Evolutionary conservation across 2,329 filamentous ascomycete genomes (phyloP), one percentile per base, ranked within the genome.

Genomic region (Metarhizium brunneum): DNA sequence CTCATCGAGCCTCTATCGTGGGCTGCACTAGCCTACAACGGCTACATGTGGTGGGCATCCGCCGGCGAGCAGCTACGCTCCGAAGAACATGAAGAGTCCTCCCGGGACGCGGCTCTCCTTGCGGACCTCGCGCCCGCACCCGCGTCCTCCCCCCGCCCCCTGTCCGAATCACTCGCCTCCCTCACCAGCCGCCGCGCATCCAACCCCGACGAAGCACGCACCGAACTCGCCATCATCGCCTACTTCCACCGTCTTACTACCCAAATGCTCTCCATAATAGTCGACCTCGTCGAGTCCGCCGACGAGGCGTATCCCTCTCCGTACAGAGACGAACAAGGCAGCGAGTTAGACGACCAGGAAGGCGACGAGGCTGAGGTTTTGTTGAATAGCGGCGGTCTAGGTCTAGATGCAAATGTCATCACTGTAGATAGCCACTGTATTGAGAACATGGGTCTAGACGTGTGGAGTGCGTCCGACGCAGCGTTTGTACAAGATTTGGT

Each of bases 1-100:
- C 74, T 86, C 47, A 74, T 85, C 32, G 84, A 88, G 64, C 84
- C 84, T 2, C 68, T 80, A 45, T 85, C 79, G 47, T 88, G 85
- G 89, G 78, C 86, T 0, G 84, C 86, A 1, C 79, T 92, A 30
- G 89, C 89, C 5, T 94, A 92, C 70, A 83, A 82, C 54, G 85
- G 87, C 29, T 92, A 92, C 73, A 90, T 92, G 81, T 94, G 89
- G 89, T 94, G 90, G 89, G 88, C 89, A 2, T 90, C 86, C 16
- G 88, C 89, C 0, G 89, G 88, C 56, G 89, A 94, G 70, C 82
- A 86, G 68, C 74, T 80, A 7, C 76, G 80, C 18, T 76, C 81
- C 52, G 80, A 83, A 53, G 80, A 85, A 59, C 76, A 80, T 20
- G 83, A 86, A 60, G 81, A 84, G 62, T 67, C 71, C 51, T 76